Evolutionary conservation across 192 early-diverging fungal genomes (phyloP).

Genomic region (Pecoramyces ruminantium): DNA sequence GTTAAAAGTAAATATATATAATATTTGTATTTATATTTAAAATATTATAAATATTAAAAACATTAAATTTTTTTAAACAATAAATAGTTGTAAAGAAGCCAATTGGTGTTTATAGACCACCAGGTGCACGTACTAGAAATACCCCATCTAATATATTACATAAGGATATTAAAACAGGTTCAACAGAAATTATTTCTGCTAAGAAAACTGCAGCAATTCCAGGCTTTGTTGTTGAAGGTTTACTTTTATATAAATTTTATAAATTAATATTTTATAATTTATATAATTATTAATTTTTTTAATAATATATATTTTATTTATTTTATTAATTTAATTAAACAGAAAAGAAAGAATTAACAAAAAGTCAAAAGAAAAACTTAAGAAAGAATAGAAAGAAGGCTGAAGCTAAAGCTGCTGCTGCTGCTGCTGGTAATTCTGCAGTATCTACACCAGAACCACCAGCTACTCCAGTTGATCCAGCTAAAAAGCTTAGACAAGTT

Average conservation of each 20-base stretch:
- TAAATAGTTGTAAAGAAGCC: constrained; percentile 10
- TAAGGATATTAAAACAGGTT: background rate
- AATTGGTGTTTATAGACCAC: constrained; percentile 28
- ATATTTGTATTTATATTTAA: no score
- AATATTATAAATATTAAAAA: no score
- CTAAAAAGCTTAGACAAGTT: background rate
- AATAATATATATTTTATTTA: no score
- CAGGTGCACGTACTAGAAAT: constrained; percentile 18
- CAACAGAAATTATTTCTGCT: background rate
- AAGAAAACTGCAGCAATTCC: background rate
- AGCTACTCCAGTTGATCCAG: background rate
- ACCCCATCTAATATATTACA: background rate
- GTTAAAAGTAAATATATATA: background rate
- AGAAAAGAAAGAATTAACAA: background rate
- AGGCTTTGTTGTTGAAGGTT: background rate
- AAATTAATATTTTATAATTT: no score
- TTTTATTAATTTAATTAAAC: background rate
- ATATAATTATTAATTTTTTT: no score
- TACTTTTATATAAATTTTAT: background rate
- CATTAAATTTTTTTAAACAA: constrained; percentile 12
- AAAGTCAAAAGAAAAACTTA: background rate
- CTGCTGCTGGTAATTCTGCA: no score
- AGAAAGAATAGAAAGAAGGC: background rate
- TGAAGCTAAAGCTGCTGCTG: background rate
- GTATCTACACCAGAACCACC: background rate